Base-by-base conservation (phyloP, 192 early-diverging fungal genomes). In the Gaertneriomyces sp. region DNA sequence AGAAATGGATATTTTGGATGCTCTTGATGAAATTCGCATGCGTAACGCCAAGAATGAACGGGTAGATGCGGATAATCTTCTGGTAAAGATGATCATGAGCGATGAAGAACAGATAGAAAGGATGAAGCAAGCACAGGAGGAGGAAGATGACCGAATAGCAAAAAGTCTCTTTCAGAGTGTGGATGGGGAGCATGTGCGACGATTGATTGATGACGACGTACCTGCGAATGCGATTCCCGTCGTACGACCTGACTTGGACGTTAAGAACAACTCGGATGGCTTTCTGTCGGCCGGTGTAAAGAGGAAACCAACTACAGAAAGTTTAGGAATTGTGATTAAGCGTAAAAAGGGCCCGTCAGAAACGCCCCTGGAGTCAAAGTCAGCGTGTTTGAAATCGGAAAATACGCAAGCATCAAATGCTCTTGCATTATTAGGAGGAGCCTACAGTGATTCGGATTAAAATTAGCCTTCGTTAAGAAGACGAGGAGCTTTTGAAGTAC, bases 1-100 rank as follows among this genome's bases (percentile, higher is more conserved):
- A 8, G 97, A 99, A 61, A 96, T 99, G 94, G 96, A 99, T 57
- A 91, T 95, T 57, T 77, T 99, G 64, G 96, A 99, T 72, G 92
- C 91, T 0, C 66, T 99, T 64, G 97, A 98, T 63, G 96, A 99
- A 70, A 90, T 99, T 44, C 78, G 92, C 6, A 90, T 93, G 25
- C 74, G 82, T 55, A 99, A 97, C 66, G 93, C 96, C 0, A 70
- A 79, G 20, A 87, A 76, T 25, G 97, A 96, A 62, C 74, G 93
- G 11, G 79, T 94, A 9, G 85, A 86, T 60, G 73, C 79, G 0
- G 88, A 90, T 49, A 76, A 70, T 7, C 66, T 93, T 7, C 61
- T 93, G 19, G 83, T 87, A 6, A 56, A 67, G 4, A 71, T 88
- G 43, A 69, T 72, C 16, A 61, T 43, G 8, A 65, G 62, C 46